Evolutionary conservation across 805 yeast species (phyloP), one percentile per base, ranked within the genome.

Genomic region (Myxozyma kluyveri): DNA sequence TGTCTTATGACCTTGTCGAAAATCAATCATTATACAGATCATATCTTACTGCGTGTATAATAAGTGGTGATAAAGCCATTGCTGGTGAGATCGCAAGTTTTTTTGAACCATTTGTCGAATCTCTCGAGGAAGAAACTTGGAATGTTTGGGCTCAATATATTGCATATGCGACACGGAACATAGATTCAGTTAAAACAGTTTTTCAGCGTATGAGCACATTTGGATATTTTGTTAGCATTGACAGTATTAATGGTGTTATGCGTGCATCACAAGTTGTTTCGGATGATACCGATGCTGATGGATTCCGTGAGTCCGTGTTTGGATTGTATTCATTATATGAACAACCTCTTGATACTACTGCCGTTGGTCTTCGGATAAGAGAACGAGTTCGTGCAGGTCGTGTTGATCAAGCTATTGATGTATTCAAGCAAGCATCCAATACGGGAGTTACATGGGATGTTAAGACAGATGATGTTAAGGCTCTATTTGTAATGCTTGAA

Each of bases 71-170:
- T 17, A 12, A 12, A 10, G 19, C 44, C 3, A 26, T 45, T 3
- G 56, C 45, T 4, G 32, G 17, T 12, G 32, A 21, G 27, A 39
- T 51, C n/a, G 45, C 37, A 9, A 17, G 21, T 18, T 19, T 38
- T 21, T 50, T 49, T n/a, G 60, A 56, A n/a, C n/a, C 26, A 12
- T 21, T 36, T 36, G 33, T 38, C 23, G 36, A 42, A 4, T 31
- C 18, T n/a, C 57, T 57, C 17, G 63, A 64, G 23, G 63, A 66
- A 45, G 71, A 66, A 29, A 64, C 72, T 1, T 69, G 72, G 71
- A 71, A 69, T 45, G 63, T 63, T 14, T 49, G 69, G 46, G 61
- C 65, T 5, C 73, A 69, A 44, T 70, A 69, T 69, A 39, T 61
- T 2, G 65, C 61, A 1, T 69, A 65, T 54, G 47, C 54, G 19